Evolutionary conservation across 306 rosid genomes (phyloP).

Genomic region (Cajanus cajan): DNA sequence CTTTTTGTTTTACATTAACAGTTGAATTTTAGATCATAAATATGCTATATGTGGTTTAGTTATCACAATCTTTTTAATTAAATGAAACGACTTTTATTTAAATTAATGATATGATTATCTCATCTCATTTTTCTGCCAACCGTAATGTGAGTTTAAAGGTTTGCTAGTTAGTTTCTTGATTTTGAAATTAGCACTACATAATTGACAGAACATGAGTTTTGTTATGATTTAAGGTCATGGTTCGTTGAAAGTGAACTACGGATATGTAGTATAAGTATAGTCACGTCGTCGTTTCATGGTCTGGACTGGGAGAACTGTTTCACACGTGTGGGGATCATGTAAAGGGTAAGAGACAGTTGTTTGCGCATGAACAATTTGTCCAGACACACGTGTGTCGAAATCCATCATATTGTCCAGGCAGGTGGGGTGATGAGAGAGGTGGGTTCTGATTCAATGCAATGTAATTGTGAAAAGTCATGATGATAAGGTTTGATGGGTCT

Average conservation of each 20-base stretch:
- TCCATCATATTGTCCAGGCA: constrained; percentile 37
- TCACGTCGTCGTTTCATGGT: constrained; percentile 16
- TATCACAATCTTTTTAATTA: background rate
- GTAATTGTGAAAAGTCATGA: constrained; percentile 37
- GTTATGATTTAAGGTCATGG: background rate
- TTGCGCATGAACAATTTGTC: constrained; percentile 50
- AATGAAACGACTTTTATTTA: background rate
- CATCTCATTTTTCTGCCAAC: background rate
- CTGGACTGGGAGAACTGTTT: background rate
- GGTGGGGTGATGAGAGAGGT: constrained; percentile 59
- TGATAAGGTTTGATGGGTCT: constrained; percentile 52
- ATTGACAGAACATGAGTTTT: background rate
- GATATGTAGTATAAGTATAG: background rate
- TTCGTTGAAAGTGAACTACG: background rate
- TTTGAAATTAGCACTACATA: background rate
- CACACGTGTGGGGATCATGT: constrained; percentile 56
- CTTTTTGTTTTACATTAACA: background rate
- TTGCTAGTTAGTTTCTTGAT: background rate
- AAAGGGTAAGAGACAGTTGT: constrained; percentile 40
- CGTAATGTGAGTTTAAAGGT: background rate
- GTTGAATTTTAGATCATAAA: background rate
- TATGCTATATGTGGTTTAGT: background rate
- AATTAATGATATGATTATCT: background rate
- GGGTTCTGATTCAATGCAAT: constrained; percentile 38
- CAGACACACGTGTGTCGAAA: constrained; percentile 46